Evolutionary conservation across 1,139 yeast species (phyloP).

Genomic region (Groenewaldozyma sp.): DNA sequence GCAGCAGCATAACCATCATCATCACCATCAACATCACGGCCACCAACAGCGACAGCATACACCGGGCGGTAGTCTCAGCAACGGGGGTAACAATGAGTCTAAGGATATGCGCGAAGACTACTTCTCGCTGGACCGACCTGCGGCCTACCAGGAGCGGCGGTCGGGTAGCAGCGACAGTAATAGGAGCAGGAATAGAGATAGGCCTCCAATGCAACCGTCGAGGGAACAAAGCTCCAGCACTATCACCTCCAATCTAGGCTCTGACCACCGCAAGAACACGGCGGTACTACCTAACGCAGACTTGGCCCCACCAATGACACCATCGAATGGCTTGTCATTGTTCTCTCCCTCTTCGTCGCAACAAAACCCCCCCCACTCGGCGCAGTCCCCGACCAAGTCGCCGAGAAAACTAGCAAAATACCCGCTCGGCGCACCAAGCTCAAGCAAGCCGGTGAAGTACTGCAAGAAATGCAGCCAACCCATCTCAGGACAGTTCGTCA

Average conservation of each 20-base stretch:
- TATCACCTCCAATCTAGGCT: too few relatives aligned
- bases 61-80: not conserved
- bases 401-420: not conserved
- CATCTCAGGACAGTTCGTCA: slow-evolving; percentile 73
- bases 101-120: too few relatives aligned
- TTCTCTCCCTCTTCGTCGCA: too few relatives aligned
- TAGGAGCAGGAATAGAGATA: too few relatives aligned
- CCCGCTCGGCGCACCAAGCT: not conserved
- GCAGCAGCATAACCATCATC: slow-evolving; percentile 3
- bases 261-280: too few relatives aligned
- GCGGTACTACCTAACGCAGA: too few relatives aligned
- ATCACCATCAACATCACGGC: slow-evolving; percentile 3
- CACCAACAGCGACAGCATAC: slow-evolving; percentile 2
- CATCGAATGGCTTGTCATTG: slow-evolving; percentile 1
- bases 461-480: slow-evolving; percentile 59
- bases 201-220: too few relatives aligned
- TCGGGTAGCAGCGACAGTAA: too few relatives aligned
- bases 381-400: not conserved
- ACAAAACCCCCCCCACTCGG: not conserved
- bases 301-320: slow-evolving; percentile 4
- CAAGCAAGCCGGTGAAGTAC: slow-evolving; percentile 17
- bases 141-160: too few relatives aligned
- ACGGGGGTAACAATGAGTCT: too few relatives aligned
- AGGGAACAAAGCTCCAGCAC: too few relatives aligned
- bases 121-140: too few relatives aligned